phyloP scores from a whole-genome alignment of 176 grass and related monocot species.

The Zoysia pacifica region DNA sequence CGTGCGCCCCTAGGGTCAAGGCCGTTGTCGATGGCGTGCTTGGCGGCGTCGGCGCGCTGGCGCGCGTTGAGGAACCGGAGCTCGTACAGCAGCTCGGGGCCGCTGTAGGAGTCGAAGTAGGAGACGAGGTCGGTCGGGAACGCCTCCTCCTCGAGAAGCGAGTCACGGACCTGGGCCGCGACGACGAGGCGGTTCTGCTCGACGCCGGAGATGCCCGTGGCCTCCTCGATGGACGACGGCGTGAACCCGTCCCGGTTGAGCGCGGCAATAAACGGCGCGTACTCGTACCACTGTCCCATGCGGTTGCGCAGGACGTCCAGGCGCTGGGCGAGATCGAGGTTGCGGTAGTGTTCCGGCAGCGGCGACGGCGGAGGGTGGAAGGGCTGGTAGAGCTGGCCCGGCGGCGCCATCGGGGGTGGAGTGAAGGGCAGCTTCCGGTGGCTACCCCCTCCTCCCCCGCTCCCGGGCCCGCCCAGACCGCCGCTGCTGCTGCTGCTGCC shows the following conservation, averaged over 20 bases:
- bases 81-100: slow-evolving; percentile 81
- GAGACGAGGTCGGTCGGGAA: slow-evolving; percentile 54
- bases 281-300: slow-evolving; percentile 78
- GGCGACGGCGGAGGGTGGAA: slow-evolving; percentile 69
- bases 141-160: slow-evolving; percentile 38
- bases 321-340: slow-evolving; percentile 53
- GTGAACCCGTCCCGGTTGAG: slow-evolving; percentile 76
- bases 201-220: slow-evolving; percentile 66
- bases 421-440: slow-evolving; percentile 60
- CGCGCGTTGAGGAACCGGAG: slow-evolving; percentile 65
- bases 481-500: slow-evolving; percentile 34
- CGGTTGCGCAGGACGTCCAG: slow-evolving; percentile 70
- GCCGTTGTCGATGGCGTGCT: slow-evolving; percentile 36
- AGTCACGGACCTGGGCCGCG: slow-evolving; percentile 70
- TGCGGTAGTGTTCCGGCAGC: slow-evolving; percentile 49
- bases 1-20: slow-evolving; percentile 61
- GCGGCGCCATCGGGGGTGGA: slow-evolving; percentile 41
- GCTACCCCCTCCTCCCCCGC: background rate
- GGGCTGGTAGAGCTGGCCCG: slow-evolving; percentile 70
- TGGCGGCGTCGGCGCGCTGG: slow-evolving; percentile 59
- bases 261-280: slow-evolving; percentile 65
- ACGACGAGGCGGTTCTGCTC: slow-evolving; percentile 84
- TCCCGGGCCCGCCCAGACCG: background rate
- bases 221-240: slow-evolving; percentile 80
- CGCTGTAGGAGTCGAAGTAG: slow-evolving; percentile 64